Conservation (phyloP, 352 stramenopile genomes). For the Globisporangium middletonii region DNA sequence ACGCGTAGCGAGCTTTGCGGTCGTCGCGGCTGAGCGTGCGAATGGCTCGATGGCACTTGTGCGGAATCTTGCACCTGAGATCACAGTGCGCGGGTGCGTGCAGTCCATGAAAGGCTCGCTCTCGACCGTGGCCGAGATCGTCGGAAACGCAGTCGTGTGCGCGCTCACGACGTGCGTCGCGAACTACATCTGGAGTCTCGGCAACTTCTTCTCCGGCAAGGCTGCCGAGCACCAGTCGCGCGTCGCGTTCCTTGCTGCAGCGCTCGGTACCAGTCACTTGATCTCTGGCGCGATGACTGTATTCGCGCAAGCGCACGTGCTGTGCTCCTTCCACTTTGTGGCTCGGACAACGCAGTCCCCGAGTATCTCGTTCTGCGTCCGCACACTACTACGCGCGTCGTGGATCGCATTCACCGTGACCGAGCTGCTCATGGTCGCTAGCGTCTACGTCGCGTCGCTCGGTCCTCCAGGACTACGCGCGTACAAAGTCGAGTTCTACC, state of each 20-base stretch:
- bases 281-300: background rate
- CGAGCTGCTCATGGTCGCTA: background rate
- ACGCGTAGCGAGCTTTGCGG: no score
- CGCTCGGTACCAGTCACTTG: background rate
- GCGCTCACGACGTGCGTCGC: conserved; percentile 16
- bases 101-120: background rate
- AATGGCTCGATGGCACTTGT: no score
- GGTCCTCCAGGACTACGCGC: background rate
- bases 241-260: conserved; percentile 16
- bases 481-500: conserved; percentile 3
- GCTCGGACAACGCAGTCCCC: background rate
- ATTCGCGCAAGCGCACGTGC: background rate
- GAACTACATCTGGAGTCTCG: conserved; percentile 19
- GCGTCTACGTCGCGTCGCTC: conserved; percentile 1
- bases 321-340: background rate
- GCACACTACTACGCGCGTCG: background rate
- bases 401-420: background rate
- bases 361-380: background rate
- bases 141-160: conserved; percentile 21
- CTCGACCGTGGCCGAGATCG: conserved; percentile 8
- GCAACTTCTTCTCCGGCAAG: conserved; percentile 17
- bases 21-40: no score
- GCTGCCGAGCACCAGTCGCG: conserved; percentile 18
- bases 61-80: no score
- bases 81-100: no score